Base-by-base conservation (phyloP, 2,329 filamentous ascomycete genomes). In the Harringtonia lauricola region DNA sequence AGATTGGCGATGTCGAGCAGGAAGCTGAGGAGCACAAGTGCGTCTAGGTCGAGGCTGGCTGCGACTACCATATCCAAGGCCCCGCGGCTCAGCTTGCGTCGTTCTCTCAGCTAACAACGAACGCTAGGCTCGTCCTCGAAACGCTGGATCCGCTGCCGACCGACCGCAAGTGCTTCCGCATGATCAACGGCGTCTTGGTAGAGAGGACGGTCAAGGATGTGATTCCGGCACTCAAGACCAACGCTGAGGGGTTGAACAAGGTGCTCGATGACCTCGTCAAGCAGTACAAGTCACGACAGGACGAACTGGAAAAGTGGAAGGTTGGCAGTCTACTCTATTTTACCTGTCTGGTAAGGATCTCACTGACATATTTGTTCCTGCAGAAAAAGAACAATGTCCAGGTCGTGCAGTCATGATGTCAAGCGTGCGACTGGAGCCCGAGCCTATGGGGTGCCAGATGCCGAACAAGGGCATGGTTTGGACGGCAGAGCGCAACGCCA, bases 1-100 rank as follows among this genome's bases (percentile, higher is more conserved):
- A 95, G 64, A 95, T 98, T 54, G 92, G 92, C 34, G 89, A 96
- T 59, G 89, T 98, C 45, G 92, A 98, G 67, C 87, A 95, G 62
- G 92, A 96, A 62, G 82, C 86, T 18, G 92, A 98, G 64, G 92
- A 98, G 63, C 92, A 98, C 72, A 96, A 95, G 92, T 96, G 67
- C 61, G 83, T 67, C 3, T 10, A 14, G 13, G n/a, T 10, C 4
- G 9, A 30, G 9, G 21, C 14, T 5, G 1, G 4, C 10, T 15
- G 6, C 12, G 15, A 4, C 15, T 17, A 9, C n/a, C 12, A 6
- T 5, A 19, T 19, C 4, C n/a, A 7, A 5, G 9, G n/a, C 8
- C 24, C 12, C 8, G 36, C n/a, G 15, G 12, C 15, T n/a, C 4
- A 24, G 2, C 15, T n/a, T n/a, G n/a, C 19, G 14, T 35, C 13